A percentile compares a stretch with the other conserved stretches of the same genome.
phyloP scores from a whole-genome alignment of 805 yeast species.

The Groenewaldozyma salmanticensis region DNA sequence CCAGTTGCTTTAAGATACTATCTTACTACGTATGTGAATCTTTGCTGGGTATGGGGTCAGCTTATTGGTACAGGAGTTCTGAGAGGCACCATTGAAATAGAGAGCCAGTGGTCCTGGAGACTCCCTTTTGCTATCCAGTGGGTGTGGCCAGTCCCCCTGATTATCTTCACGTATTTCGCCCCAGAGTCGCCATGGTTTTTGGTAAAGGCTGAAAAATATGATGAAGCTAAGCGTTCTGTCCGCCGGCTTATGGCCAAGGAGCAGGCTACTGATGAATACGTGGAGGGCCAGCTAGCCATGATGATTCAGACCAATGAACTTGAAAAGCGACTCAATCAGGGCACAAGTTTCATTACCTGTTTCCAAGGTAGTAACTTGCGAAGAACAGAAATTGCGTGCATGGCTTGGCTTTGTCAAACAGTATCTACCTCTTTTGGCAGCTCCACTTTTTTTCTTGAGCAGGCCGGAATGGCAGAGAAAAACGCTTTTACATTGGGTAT shows the following conservation, averaged over 20 bases:
- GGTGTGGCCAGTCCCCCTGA: constrained; percentile 14
- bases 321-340: constrained; percentile 6
- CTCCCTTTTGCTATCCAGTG: constrained; percentile 15
- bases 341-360: constrained; percentile 32
- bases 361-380: constrained; percentile 11
- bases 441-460: constrained; percentile 15
- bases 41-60: constrained; percentile 51
- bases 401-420: constrained; percentile 35
- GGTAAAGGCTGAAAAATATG: constrained; percentile 31
- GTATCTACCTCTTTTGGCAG: constrained; percentile 9
- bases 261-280: neutral
- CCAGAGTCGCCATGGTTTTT: constrained; percentile 52
- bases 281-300: constrained; percentile 1
- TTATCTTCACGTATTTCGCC: constrained; percentile 36
- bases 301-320: constrained; percentile 29
- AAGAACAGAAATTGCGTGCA: constrained; percentile 31
- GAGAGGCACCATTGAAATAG: constrained; percentile 27
- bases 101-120: constrained; percentile 15
- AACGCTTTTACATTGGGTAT: constrained; percentile 37
- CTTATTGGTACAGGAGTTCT: constrained; percentile 43
- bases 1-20: constrained; percentile 41
- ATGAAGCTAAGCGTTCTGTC: constrained; percentile 33
- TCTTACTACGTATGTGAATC: constrained; percentile 40
- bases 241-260: constrained; percentile 2
- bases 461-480: constrained; percentile 15